Evolutionary conservation across 2,329 filamentous ascomycete genomes (phyloP).

Genomic region (Diaporthe capsici): DNA sequence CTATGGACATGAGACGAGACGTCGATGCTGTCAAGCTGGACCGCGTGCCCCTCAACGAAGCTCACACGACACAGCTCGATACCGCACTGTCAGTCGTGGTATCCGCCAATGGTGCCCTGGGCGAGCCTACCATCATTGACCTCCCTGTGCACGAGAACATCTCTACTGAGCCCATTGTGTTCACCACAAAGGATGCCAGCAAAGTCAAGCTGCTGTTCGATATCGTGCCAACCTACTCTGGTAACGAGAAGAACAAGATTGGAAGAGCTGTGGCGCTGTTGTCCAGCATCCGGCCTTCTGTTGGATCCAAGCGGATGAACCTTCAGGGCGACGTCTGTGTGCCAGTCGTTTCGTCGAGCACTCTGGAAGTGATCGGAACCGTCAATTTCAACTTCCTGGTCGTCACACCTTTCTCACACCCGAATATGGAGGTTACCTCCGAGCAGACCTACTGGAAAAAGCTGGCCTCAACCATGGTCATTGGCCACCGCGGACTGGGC

Average conservation of each 20-base stretch:
- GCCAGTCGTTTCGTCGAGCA: conserved; percentile 83
- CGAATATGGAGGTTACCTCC: conserved; percentile 92
- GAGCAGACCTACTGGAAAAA: conserved; percentile 98
- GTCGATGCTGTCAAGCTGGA: conserved; percentile 88
- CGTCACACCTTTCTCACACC: conserved; percentile 94
- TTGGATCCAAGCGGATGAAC: conserved; percentile 90
- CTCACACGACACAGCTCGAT: conserved; percentile 93
- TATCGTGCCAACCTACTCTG: conserved; percentile 94
- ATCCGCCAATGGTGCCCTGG: conserved; percentile 85
- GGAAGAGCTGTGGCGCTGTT: conserved; percentile 91
- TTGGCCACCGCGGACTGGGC: conserved; percentile 81
- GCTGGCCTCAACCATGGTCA: conserved; percentile 87
- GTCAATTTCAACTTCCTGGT: conserved; percentile 98
- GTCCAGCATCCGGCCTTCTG: conserved; percentile 84
- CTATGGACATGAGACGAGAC: conserved; percentile 92
- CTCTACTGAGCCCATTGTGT: conserved; percentile 92
- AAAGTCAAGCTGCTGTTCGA: conserved; percentile 95
- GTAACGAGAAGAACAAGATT: conserved; percentile 88
- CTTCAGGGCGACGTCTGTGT: conserved; percentile 93
- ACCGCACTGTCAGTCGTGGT: conserved; percentile 94
- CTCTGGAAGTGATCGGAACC: conserved; percentile 89
- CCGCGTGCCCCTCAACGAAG: conserved; percentile 86
- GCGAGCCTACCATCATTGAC: conserved; percentile 91
- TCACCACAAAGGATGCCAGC: conserved; percentile 81
- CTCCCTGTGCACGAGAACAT: conserved; percentile 95